Evolutionary conservation across 2,329 filamentous ascomycete species (phyloP).

Genomic region (Aureobasidium sp.): DNA sequence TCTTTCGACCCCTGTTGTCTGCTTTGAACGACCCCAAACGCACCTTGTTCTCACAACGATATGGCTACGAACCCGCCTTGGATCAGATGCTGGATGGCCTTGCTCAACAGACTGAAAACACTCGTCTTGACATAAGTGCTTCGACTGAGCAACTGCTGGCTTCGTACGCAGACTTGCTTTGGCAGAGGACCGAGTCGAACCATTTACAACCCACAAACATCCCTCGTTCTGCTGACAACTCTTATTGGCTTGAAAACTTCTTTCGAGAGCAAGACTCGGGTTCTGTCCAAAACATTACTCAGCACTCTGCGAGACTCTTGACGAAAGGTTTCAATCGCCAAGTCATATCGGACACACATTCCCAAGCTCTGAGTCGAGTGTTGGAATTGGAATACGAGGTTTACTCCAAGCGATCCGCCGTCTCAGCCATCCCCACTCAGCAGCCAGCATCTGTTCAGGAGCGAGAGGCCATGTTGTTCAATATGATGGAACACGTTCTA

Average conservation of each 20-base stretch:
- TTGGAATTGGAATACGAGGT: background rate
- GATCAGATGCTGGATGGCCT: background rate
- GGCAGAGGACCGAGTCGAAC: slow-evolving; percentile 2
- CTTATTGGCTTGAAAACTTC: background rate
- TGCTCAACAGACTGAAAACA: background rate
- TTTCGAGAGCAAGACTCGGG: background rate
- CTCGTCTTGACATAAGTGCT: background rate
- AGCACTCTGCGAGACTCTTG: background rate
- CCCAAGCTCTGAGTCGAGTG: background rate
- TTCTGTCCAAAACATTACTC: background rate
- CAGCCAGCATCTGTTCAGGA: background rate
- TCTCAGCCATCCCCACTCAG: background rate
- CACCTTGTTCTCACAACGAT: slow-evolving; percentile 1
- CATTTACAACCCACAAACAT: background rate
- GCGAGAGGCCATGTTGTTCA: background rate
- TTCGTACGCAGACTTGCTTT: slow-evolving; percentile 9
- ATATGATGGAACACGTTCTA: slow-evolving; percentile 4
- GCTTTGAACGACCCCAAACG: slow-evolving; percentile 7
- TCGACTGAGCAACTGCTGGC: slow-evolving; percentile 6
- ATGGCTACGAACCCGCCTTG: background rate
- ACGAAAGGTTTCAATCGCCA: background rate
- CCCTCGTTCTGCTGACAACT: background rate
- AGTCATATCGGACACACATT: background rate
- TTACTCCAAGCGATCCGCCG: background rate
- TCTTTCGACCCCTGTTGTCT: slow-evolving; percentile 15